Percentiles rank a stretch among this genome's conserved stretches.
phyloP scores from a whole-genome alignment of 495 filamentous ascomycete species.

The Terfezia boudieri region DNA sequence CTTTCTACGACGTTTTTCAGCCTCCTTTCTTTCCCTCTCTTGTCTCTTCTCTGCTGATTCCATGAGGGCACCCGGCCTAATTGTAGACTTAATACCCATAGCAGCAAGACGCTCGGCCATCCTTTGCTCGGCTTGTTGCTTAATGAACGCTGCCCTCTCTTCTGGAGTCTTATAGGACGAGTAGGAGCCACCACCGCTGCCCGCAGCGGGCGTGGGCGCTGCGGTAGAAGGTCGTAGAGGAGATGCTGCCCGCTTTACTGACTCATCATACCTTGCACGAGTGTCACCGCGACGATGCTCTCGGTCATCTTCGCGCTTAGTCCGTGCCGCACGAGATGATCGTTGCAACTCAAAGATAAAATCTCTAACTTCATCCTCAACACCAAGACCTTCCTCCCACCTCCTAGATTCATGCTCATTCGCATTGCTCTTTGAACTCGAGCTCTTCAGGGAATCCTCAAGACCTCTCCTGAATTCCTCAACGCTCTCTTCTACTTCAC shows the following conservation, averaged over 20 bases:
- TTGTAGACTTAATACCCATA: conserved; percentile 57
- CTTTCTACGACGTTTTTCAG: conserved; percentile 61
- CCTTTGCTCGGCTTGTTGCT: conserved; percentile 85
- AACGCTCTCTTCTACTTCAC: conserved; percentile 90
- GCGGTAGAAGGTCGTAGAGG: conserved; percentile 24
- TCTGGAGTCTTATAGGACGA: conserved; percentile 72
- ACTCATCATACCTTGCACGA: conserved; percentile 1
- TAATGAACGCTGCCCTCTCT: conserved; percentile 85
- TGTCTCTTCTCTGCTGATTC: conserved; percentile 66
- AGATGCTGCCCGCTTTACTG: conserved; percentile 19
- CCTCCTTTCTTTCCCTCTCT: conserved; percentile 71
- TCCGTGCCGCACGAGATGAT: conserved; percentile 47
- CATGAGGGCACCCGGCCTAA: conserved; percentile 18
- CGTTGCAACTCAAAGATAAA: conserved; percentile 94
- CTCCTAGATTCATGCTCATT: conserved; percentile 73
- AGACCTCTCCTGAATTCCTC: conserved; percentile 67
- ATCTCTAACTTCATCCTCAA: conserved; percentile 87
- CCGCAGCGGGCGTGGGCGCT: conserved; percentile 22
- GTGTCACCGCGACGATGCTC: conserved; percentile 21
- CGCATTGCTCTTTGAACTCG: conserved; percentile 30
- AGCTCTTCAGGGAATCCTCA: conserved; percentile 61
- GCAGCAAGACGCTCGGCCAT: conserved; percentile 97
- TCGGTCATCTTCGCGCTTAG: conserved; percentile 48
- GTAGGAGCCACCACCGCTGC: conserved; percentile 31
- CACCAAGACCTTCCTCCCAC: conserved; percentile 92